phyloP scores from a whole-genome alignment of 495 filamentous ascomycete genomes.

The Lophiostoma macrostomum region DNA sequence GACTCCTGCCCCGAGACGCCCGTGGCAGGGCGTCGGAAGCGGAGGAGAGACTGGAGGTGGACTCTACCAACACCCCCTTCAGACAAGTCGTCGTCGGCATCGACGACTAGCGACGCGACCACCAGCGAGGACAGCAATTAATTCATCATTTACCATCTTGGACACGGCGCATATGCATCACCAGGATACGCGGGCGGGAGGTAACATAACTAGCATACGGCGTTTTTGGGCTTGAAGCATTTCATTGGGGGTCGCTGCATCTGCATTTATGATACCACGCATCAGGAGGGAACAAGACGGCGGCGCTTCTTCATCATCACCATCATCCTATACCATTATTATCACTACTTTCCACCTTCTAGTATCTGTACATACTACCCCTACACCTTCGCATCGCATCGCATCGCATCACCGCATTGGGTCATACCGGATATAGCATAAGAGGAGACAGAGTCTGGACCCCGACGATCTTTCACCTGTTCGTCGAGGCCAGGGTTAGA shows the following conservation, averaged over 20 bases:
- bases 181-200: constrained; percentile 14
- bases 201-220: neutral
- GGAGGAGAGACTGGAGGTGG: constrained; percentile 57
- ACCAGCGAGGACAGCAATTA: constrained; percentile 31
- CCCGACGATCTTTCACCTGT: too few relatives aligned
- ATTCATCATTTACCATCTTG: neutral
- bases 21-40: constrained; percentile 49
- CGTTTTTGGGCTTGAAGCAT: constrained; percentile 21
- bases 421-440: too few relatives aligned
- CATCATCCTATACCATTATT: too few relatives aligned
- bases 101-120: constrained; percentile 18
- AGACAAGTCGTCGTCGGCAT: constrained; percentile 15
- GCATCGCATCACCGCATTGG: too few relatives aligned
- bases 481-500: too few relatives aligned
- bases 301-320: too few relatives aligned
- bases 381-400: too few relatives aligned
- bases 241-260: constrained; percentile 23
- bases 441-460: too few relatives aligned
- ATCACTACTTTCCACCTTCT: too few relatives aligned
- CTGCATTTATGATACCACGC: constrained; percentile 32
- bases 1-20: constrained; percentile 50
- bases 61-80: constrained; percentile 48
- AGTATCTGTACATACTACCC: too few relatives aligned
- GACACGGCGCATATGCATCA: neutral
- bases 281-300: constrained; percentile 8